phyloP scores from a whole-genome alignment of 768 basidiomycete species.

The Russula griseocarnosa region DNA sequence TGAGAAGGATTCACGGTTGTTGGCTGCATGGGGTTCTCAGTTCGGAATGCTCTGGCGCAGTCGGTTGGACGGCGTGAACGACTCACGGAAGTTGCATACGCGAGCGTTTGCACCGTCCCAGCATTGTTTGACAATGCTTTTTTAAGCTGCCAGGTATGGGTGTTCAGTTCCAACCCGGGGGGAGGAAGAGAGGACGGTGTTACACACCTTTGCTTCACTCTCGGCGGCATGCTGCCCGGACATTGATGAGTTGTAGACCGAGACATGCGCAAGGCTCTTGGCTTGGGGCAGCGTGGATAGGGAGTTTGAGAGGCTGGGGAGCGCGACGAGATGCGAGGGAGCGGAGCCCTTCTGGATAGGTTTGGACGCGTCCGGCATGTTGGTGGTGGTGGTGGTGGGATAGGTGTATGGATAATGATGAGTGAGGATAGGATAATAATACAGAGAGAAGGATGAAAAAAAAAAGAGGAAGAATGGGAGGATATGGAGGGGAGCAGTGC shows the following conservation, averaged over 20 bases:
- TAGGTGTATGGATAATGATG: conserved; percentile 22
- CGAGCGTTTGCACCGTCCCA: conserved; percentile 35
- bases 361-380: conserved; percentile 41
- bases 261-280: conserved; percentile 60
- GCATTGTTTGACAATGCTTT: conserved; percentile 52
- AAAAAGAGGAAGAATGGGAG: not conserved
- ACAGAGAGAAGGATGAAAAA: conserved; percentile 22
- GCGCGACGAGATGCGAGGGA: conserved; percentile 58
- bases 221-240: conserved; percentile 63
- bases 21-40: conserved; percentile 24
- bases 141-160: conserved; percentile 47
- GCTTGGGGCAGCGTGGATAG: conserved; percentile 69
- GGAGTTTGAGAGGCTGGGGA: conserved; percentile 67
- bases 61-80: conserved; percentile 10
- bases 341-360: conserved; percentile 29
- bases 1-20: conserved; percentile 26
- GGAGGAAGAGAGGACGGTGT: not conserved
- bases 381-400: conserved; percentile 17
- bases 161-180: not conserved
- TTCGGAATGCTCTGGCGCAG: conserved; percentile 7
- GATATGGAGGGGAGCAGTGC: conserved; percentile 14
- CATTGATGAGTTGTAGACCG: conserved; percentile 60
- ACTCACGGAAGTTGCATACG: conserved; percentile 27
- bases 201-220: conserved; percentile 69
- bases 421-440: conserved; percentile 8